These are phyloP conservation scores for Linderniella brevidens DNA, from an alignment of 257 asterid genomes.

Conservation along the genomic window DNA sequence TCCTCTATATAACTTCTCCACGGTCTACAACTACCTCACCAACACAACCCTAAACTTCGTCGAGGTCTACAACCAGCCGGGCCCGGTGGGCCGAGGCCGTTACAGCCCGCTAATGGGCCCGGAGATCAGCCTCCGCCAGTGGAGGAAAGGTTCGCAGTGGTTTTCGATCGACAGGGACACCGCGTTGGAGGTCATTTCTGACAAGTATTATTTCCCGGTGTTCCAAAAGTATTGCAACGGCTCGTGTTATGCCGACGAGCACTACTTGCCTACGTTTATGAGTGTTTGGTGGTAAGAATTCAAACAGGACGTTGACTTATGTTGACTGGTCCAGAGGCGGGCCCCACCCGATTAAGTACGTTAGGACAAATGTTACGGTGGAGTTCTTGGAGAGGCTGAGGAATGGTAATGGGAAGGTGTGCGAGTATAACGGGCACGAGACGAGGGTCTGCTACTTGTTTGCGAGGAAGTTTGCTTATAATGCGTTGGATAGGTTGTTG, in stretches of 20 bases:
- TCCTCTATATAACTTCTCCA: constrained; percentile 69
- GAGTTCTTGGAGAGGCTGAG: constrained; percentile 41
- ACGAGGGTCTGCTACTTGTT: constrained; percentile 48
- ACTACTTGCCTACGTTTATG: constrained; percentile 64
- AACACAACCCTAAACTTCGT: constrained; percentile 44
- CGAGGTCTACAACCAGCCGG: constrained; percentile 31
- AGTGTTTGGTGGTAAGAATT: constrained; percentile 22
- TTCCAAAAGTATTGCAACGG: constrained; percentile 36
- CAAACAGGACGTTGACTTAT: constrained; percentile 52
- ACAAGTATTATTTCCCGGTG: constrained; percentile 24
- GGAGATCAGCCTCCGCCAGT: constrained; percentile 23
- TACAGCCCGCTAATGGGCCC: constrained; percentile 43
- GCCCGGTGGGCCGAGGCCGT: constrained; percentile 62
- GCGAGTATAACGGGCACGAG: constrained; percentile 52
- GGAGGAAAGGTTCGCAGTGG: constrained; percentile 96
- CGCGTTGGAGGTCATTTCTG: constrained; percentile 50
- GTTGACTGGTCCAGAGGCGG: constrained; percentile 87
- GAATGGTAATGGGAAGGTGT: constrained; percentile 13
- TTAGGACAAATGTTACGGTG: constrained; percentile 23
- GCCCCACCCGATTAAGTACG: constrained; percentile 53
- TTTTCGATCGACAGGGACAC: constrained; percentile 49
- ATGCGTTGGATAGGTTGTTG: constrained; percentile 48
- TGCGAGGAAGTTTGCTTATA: constrained; percentile 56
- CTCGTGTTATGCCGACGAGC: constrained; percentile 67
- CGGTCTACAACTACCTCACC: constrained; percentile 45